A percentile compares a stretch with the other conserved stretches of the same genome.
Evolutionary conservation across 768 basidiomycete genomes (phyloP).

Genomic region (Terana coerulea): DNA sequence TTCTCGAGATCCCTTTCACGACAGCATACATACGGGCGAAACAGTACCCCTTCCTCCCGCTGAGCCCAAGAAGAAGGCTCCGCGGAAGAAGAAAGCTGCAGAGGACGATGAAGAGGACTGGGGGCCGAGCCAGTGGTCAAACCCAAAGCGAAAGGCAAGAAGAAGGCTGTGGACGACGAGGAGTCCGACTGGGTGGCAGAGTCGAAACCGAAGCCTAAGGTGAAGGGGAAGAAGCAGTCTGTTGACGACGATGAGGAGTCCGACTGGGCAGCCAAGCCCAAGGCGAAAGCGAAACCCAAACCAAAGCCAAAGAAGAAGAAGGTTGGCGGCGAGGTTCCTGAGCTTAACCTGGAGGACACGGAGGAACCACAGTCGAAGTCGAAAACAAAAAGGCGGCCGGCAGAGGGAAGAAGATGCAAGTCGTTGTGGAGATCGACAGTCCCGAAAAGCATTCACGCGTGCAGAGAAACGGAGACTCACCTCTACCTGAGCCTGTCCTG

Average conservation of each 20-base stretch:
- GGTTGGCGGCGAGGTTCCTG: too few species aligned
- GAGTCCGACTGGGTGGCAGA: slow-evolving; percentile 14
- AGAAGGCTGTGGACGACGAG: slow-evolving; percentile 14
- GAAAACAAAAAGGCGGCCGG: neutral
- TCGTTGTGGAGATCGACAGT: slow-evolving; percentile 5
- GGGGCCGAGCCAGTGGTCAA: slow-evolving; percentile 11
- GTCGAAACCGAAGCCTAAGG: slow-evolving; percentile 17
- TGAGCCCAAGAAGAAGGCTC: neutral
- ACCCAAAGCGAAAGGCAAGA: slow-evolving; percentile 7
- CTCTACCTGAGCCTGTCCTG: neutral
- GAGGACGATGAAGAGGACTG: slow-evolving; percentile 7
- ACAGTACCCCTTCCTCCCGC: too few species aligned
- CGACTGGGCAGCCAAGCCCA: slow-evolving; percentile 13
- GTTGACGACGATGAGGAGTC: slow-evolving; percentile 21
- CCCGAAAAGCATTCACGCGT: neutral
- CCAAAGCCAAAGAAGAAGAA: slow-evolving; percentile 12
- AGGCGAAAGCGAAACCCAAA: slow-evolving; percentile 17
- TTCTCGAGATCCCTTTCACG: too few species aligned
- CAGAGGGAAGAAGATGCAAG: slow-evolving; percentile 8
- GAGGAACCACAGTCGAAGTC: neutral
- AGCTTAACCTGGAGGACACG: slow-evolving; percentile 9
- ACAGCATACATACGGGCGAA: too few species aligned
- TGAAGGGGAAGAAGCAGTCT: slow-evolving; percentile 16
- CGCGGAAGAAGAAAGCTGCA: slow-evolving; percentile 1
- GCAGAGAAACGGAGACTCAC: neutral